Percentiles rank a stretch among this genome's conserved stretches.
These are phyloP conservation scores for Hirsutella minnesotensis DNA, from an alignment of 2,329 filamentous ascomycete genomes.

Conservation along the genomic window DNA sequence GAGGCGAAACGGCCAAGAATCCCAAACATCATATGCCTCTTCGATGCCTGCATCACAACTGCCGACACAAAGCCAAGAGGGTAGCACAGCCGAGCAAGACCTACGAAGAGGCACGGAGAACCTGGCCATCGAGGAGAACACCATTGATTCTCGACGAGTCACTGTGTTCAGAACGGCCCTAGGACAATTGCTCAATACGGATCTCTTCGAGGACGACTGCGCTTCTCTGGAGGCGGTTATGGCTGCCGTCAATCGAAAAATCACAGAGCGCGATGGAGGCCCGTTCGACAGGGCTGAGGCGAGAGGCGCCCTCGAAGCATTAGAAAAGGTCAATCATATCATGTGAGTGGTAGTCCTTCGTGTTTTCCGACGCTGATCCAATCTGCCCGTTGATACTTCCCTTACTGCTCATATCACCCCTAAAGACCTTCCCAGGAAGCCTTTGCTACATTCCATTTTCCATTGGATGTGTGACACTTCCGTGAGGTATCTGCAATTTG, in stretches of 20 bases:
- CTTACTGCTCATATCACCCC: too few species aligned
- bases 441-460: too few species aligned
- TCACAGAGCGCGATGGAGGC: constrained; percentile 41
- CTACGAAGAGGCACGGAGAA: constrained; percentile 29
- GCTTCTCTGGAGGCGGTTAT: constrained; percentile 67
- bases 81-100: constrained; percentile 31
- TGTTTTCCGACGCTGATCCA: not conserved
- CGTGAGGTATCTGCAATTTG: too few species aligned
- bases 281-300: constrained; percentile 64
- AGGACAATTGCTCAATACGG: constrained; percentile 70
- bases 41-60: constrained; percentile 68
- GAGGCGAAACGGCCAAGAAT: constrained; percentile 25
- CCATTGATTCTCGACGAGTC: constrained; percentile 52
- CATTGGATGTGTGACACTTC: too few species aligned
- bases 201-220: constrained; percentile 78
- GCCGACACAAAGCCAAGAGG: constrained; percentile 29
- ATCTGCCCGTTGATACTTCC: too few species aligned
- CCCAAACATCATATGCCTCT: constrained; percentile 59
- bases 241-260: constrained; percentile 62
- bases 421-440: too few species aligned
- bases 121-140: constrained; percentile 28
- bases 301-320: constrained; percentile 60
- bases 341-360: constrained; percentile 58
- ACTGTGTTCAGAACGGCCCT: constrained; percentile 67
- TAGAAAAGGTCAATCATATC: constrained; percentile 78